A percentile compares a stretch with the other conserved stretches of the same genome.
phyloP scores from a whole-genome alignment of 2,329 filamentous ascomycete genomes.

The Hymenoscyphus fructigenus region DNA sequence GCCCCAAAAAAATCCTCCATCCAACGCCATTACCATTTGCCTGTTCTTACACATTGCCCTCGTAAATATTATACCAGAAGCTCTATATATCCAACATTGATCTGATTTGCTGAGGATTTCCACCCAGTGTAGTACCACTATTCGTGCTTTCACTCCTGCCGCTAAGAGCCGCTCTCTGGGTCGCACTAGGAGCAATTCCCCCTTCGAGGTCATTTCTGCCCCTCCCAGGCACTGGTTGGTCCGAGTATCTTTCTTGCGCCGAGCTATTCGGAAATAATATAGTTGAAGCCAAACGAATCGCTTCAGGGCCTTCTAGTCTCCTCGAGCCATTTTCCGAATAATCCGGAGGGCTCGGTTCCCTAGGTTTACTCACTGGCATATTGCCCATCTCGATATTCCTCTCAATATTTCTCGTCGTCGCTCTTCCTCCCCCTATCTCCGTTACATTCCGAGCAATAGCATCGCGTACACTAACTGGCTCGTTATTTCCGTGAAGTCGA shows the following conservation, averaged over 20 bases:
- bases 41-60: background rate
- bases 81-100: constrained; percentile 45
- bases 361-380: constrained; percentile 38
- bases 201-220: constrained; percentile 9
- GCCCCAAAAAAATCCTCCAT: background rate
- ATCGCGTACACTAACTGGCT: constrained; percentile 34
- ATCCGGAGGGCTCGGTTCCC: constrained; percentile 23
- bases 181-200: constrained; percentile 4
- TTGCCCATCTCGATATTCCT: constrained; percentile 40
- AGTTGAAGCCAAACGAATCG: constrained; percentile 17
- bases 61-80: background rate
- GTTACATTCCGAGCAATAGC: constrained; percentile 36
- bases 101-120: constrained; percentile 37
- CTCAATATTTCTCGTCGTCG: constrained; percentile 33
- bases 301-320: constrained; percentile 50
- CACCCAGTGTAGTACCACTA: constrained; percentile 30
- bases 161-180: constrained; percentile 12
- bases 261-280: constrained; percentile 21
- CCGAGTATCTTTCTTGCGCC: constrained; percentile 19
- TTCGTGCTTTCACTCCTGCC: constrained; percentile 29
- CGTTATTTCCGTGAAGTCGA: constrained; percentile 36
- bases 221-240: constrained; percentile 17
- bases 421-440: constrained; percentile 38
- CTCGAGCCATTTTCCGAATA: background rate
- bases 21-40: too few species aligned